Evolutionary conservation across 495 filamentous ascomycete species (phyloP).

Genomic region (Neohortaea acidophila): DNA sequence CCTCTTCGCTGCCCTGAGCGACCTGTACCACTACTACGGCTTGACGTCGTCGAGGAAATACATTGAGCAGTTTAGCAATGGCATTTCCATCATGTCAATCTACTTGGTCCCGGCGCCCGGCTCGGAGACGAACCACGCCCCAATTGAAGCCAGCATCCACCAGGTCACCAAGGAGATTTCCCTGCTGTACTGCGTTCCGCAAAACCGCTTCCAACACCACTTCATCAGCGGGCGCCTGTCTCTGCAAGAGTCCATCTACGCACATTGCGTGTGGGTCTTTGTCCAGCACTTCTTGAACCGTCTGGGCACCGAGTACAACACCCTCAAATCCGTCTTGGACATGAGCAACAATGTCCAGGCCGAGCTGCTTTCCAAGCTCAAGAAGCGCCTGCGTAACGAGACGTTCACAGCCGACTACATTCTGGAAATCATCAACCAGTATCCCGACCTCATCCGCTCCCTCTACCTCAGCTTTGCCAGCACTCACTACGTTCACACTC

Average conservation of each 20-base stretch:
- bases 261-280: conserved; percentile 93
- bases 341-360: conserved; percentile 66
- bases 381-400: conserved; percentile 84
- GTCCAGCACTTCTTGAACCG: conserved; percentile 95
- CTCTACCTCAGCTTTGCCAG: conserved; percentile 86
- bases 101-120: conserved; percentile 62
- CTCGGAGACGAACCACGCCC: conserved; percentile 42
- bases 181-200: conserved; percentile 91
- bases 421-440: conserved; percentile 83
- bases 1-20: conserved; percentile 85
- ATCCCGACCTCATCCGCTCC: conserved; percentile 73
- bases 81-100: conserved; percentile 87
- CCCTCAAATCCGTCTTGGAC: conserved; percentile 69
- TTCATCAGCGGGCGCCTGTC: conserved; percentile 82
- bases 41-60: conserved; percentile 94
- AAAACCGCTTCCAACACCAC: conserved; percentile 81
- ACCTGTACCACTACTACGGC: conserved; percentile 97
- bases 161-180: conserved; percentile 98
- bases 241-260: conserved; percentile 92
- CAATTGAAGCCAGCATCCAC: conserved; percentile 87
- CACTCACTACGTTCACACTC: conserved; percentile 72
- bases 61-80: conserved; percentile 97
- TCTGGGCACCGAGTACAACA: conserved; percentile 69
- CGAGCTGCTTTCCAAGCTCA: conserved; percentile 86
- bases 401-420: conserved; percentile 98